A percentile compares a stretch with the other conserved stretches of the same genome.
phyloP scores from a whole-genome alignment of 2,329 filamentous ascomycete genomes.

The Neofusicoccum cordaticola region DNA sequence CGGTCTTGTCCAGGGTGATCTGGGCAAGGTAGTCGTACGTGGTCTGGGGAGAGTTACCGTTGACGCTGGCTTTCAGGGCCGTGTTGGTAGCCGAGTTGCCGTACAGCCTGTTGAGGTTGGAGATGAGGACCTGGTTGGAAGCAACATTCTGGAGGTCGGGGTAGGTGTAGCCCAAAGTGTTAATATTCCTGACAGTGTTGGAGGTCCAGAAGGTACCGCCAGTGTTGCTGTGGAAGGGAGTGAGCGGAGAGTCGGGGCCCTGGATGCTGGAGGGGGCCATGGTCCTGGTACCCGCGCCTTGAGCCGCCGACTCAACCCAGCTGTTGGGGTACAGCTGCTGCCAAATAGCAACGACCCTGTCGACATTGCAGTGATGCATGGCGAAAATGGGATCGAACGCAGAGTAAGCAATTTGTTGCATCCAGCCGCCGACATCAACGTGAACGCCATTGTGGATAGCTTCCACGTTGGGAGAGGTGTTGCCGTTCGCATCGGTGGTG shows the following conservation, averaged over 20 bases:
- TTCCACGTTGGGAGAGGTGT: constrained; percentile 16
- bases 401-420: constrained; percentile 69
- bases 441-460: constrained; percentile 31
- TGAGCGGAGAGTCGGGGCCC: constrained; percentile 48
- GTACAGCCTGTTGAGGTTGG: not conserved
- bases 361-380: constrained; percentile 36
- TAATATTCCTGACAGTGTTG: constrained; percentile 27
- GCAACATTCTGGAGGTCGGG: constrained; percentile 30
- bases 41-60: not conserved
- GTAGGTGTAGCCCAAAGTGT: constrained; percentile 34
- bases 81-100: not conserved
- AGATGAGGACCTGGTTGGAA: constrained; percentile 15
- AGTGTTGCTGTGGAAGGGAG: constrained; percentile 29
- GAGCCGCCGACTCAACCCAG: constrained; percentile 56
- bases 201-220: constrained; percentile 32
- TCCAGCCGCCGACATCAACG: constrained; percentile 28
- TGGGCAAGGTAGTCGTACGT: constrained; percentile 1
- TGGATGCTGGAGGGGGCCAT: constrained; percentile 45
- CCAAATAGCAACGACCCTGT: constrained; percentile 67
- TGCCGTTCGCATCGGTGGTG: constrained; percentile 19
- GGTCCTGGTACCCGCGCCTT: constrained; percentile 35
- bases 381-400: constrained; percentile 69
- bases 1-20: constrained; percentile 14
- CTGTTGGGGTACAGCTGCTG: constrained; percentile 68
- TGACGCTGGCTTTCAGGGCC: not conserved